These are phyloP conservation scores for Trichoderma atroviride DNA, from an alignment of 2,329 filamentous ascomycete species.

Conservation along the genomic window DNA sequence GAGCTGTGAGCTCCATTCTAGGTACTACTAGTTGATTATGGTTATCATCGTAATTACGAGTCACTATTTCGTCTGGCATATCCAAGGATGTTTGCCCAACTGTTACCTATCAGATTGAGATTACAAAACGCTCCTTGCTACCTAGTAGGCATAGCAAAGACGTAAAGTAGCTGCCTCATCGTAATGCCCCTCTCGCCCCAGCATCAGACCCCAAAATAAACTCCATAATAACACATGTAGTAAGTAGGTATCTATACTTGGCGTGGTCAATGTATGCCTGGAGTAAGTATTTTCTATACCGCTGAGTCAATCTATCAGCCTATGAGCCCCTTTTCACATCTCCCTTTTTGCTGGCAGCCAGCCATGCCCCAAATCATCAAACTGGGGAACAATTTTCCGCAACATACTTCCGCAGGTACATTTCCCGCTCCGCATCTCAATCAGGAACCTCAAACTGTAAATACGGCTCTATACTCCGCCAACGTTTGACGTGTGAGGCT, in stretches of 20 bases:
- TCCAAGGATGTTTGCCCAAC: not conserved
- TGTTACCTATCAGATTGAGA: not conserved
- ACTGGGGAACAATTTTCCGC: not conserved
- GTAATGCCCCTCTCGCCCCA: not conserved
- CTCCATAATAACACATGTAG: not conserved
- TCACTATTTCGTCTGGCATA: not conserved
- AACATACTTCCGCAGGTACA: not conserved
- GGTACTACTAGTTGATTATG: not conserved
- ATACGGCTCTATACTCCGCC: not conserved
- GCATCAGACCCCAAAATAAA: not conserved
- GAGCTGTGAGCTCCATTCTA: not conserved
- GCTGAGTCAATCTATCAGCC: not conserved
- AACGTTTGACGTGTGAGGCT: not conserved
- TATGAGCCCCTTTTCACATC: not conserved
- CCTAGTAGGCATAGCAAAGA: not conserved
- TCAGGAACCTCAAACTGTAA: not conserved
- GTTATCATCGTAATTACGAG: not conserved
- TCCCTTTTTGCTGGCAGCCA: not conserved
- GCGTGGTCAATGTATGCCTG: not conserved
- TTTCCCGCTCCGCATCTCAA: constrained; percentile 12
- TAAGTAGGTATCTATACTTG: not conserved
- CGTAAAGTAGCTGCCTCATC: not conserved
- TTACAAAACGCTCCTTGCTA: not conserved
- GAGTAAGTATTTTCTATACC: not conserved
- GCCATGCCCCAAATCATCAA: not conserved